Evolutionary conservation across 148 eudicot genomes (phyloP).

Genomic region (Beta vulgaris): DNA sequence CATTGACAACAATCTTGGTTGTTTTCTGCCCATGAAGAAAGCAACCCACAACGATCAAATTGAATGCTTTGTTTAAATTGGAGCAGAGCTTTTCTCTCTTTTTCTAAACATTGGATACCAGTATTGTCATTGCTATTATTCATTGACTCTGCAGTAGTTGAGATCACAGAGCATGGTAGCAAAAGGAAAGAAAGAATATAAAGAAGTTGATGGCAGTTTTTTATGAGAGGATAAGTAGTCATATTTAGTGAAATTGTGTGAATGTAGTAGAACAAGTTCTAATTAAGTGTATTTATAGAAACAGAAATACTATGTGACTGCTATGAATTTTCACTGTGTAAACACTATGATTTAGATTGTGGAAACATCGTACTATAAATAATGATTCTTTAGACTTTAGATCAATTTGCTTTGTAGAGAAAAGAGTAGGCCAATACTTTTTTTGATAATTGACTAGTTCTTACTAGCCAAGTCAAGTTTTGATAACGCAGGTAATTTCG

Average conservation of each 20-base stretch:
- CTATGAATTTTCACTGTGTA: neutral
- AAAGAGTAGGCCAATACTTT: no score
- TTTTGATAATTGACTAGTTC: no score
- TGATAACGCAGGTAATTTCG: neutral
- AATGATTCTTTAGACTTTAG: no score
- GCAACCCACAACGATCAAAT: constrained; percentile 14
- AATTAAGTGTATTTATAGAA: neutral
- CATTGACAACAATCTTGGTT: constrained; percentile 15
- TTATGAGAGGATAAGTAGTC: neutral
- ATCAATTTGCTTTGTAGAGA: no score
- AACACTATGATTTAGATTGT: no score
- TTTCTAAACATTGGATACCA: constrained; percentile 10
- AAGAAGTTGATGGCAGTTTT: neutral
- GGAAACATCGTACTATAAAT: no score
- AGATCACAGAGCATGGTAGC: neutral
- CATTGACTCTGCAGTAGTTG: neutral
- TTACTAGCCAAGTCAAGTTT: neutral
- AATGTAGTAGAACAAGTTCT: neutral
- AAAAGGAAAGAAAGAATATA: neutral
- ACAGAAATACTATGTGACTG: neutral
- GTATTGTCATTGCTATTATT: neutral
- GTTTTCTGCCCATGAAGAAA: constrained; percentile 8
- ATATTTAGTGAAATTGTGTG: neutral
- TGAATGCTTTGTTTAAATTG: constrained; percentile 5
- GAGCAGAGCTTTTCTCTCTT: constrained; percentile 11